Percentiles rank a stretch among this genome's conserved stretches.
Evolutionary conservation across 228 moss, liverwort and hornwort genomes (phyloP).

Genomic region (Sphagnum fallax): DNA sequence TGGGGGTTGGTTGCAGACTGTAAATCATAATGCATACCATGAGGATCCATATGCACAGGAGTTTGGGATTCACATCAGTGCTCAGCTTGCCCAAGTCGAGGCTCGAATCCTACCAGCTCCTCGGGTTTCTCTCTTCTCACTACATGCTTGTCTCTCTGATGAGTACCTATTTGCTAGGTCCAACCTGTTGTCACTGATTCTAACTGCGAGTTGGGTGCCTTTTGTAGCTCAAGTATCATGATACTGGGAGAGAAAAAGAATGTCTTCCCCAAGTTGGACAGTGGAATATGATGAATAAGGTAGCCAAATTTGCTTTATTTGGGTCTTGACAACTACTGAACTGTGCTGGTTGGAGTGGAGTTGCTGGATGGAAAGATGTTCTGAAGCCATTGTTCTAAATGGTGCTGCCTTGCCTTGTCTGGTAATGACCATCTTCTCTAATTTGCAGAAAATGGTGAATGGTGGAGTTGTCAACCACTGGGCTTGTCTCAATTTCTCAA

Average conservation of each 20-base stretch:
- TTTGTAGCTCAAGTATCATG: slow-evolving; percentile 85
- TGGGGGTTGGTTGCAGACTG: slow-evolving; percentile 29
- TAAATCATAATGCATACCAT: slow-evolving; percentile 79
- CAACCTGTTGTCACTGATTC: too few species aligned
- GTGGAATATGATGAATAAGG: slow-evolving; percentile 99
- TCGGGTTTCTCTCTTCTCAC: slow-evolving; percentile 26
- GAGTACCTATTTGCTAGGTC: too few species aligned
- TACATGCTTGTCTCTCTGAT: too few species aligned
- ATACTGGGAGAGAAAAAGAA: slow-evolving; percentile 83
- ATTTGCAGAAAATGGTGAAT: slow-evolving; percentile 91
- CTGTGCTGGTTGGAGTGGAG: too few species aligned
- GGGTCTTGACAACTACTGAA: too few species aligned
- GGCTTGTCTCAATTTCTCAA: slow-evolving; percentile 93
- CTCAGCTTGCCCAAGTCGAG: slow-evolving; percentile 83
- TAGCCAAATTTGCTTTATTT: slow-evolving; percentile 4
- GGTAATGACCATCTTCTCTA: too few species aligned
- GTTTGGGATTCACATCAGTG: slow-evolving; percentile 87
- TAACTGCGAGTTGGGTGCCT: too few species aligned
- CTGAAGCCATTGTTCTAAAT: too few species aligned
- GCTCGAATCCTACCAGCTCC: slow-evolving; percentile 90
- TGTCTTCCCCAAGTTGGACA: slow-evolving; percentile 93
- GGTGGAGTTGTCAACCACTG: slow-evolving; percentile 75
- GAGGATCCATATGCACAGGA: slow-evolving; percentile 89
- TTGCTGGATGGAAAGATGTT: too few species aligned
- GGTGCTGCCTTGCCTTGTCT: too few species aligned